phyloP scores from a whole-genome alignment of 768 basidiomycete species.

The Crepidotus variabilis region DNA sequence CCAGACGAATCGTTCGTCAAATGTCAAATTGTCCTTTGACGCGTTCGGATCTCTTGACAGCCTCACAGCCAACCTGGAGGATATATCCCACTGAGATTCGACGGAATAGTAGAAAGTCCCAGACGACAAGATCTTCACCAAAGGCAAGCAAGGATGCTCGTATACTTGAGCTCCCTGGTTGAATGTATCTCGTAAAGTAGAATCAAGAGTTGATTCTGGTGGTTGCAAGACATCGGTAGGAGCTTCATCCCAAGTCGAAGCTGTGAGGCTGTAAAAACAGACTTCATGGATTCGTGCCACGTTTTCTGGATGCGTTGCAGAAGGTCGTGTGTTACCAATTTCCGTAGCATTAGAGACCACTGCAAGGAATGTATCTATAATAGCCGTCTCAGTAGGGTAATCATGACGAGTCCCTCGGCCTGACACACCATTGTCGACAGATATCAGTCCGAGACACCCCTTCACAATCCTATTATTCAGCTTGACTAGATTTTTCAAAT shows the following conservation, averaged over 20 bases:
- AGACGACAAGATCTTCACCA: constrained; percentile 87
- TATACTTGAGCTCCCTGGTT: constrained; percentile 49
- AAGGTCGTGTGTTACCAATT: constrained; percentile 67
- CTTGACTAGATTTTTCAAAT: constrained; percentile 58
- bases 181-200: constrained; percentile 45
- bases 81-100: constrained; percentile 85
- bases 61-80: constrained; percentile 73
- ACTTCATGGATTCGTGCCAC: constrained; percentile 87
- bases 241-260: constrained; percentile 80
- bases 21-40: constrained; percentile 50
- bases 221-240: constrained; percentile 41
- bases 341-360: constrained; percentile 75
- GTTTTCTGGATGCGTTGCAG: constrained; percentile 54
- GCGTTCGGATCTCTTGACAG: constrained; percentile 46
- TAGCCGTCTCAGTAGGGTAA: constrained; percentile 3
- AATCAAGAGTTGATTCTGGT: constrained; percentile 51
- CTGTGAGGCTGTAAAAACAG: constrained; percentile 83
- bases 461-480: constrained; percentile 72
- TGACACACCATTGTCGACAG: constrained; percentile 60
- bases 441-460: constrained; percentile 82
- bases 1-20: constrained; percentile 91
- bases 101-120: constrained; percentile 93
- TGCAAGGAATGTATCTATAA: constrained; percentile 79
- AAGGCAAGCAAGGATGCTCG: constrained; percentile 87
- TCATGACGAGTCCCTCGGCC: not conserved